These are phyloP conservation scores for Penicillium italicum DNA, from an alignment of 2,329 filamentous ascomycete genomes.

Conservation along the genomic window DNA sequence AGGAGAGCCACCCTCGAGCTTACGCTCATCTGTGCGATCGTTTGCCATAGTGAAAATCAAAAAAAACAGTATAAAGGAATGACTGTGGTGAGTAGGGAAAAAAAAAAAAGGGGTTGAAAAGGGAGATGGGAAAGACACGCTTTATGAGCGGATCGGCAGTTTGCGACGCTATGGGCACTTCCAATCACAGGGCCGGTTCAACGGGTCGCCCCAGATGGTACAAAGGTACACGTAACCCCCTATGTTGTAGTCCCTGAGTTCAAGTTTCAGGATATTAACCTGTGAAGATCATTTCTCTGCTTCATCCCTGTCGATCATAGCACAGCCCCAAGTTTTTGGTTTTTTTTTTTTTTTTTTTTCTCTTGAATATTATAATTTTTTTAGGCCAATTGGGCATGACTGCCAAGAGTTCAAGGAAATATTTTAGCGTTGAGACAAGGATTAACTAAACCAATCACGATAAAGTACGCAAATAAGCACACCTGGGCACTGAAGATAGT, in stretches of 20 bases:
- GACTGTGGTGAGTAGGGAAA: constrained; percentile 23
- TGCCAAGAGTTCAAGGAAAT: neutral
- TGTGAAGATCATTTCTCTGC: no score
- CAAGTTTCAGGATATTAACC: neutral
- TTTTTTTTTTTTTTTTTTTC: no score
- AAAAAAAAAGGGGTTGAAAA: neutral
- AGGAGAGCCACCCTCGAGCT: constrained; percentile 22
- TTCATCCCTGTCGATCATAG: constrained; percentile 9
- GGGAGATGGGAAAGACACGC: constrained; percentile 6
- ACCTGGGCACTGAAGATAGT: no score
- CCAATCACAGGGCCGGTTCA: constrained; percentile 6
- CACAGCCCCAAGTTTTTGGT: neutral
- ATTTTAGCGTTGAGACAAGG: neutral
- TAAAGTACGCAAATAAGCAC: neutral
- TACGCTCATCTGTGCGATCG: constrained; percentile 26
- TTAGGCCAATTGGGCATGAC: no score
- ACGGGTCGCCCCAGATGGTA: neutral
- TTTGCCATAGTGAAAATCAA: constrained; percentile 21
- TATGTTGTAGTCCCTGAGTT: neutral
- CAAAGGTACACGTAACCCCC: constrained; percentile 3
- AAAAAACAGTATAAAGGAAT: constrained; percentile 22
- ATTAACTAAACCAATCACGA: neutral
- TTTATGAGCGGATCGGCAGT: constrained; percentile 12
- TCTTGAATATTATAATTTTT: no score
- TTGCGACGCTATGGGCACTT: constrained; percentile 1